Conservation (phyloP, 2,329 filamentous ascomycete species). For the Leptographium procerum region DNA sequence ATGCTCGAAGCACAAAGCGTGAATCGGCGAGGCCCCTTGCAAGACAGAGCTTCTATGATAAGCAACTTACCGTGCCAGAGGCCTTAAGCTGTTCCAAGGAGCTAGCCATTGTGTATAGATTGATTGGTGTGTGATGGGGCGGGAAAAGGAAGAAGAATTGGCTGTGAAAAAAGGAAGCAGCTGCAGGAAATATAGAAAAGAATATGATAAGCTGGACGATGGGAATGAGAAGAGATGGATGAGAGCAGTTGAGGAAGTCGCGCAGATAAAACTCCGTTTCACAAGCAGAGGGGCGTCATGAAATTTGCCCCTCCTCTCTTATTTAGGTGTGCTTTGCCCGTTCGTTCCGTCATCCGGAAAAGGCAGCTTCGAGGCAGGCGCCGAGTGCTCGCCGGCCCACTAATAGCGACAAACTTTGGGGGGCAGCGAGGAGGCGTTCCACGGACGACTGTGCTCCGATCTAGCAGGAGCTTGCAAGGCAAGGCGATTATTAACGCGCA, state of each 20-base stretch:
- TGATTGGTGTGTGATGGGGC: not conserved
- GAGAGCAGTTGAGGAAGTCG: not conserved
- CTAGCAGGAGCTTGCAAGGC: not conserved
- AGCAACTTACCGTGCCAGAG: constrained; percentile 74
- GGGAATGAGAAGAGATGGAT: not conserved
- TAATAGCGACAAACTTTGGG: not conserved
- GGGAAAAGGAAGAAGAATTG: not conserved
- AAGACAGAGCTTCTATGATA: constrained; percentile 1
- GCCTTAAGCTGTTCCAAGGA: constrained; percentile 97
- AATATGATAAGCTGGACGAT: not conserved
- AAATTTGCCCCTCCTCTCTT: not conserved
- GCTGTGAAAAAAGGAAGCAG: not conserved
- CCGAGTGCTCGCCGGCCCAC: not conserved
- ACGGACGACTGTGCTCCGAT: not conserved
- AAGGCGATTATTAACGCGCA: not conserved
- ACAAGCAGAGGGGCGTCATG: not conserved
- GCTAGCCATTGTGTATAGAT: constrained; percentile 53
- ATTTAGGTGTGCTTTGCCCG: not conserved
- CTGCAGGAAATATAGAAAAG: not conserved
- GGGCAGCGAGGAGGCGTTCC: too few relatives aligned
- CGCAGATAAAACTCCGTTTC: not conserved
- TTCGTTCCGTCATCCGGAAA: not conserved
- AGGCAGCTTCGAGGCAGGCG: not conserved
- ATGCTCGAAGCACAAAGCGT: not conserved
- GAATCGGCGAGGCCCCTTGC: too few relatives aligned